These are phyloP conservation scores for Haplosporangium sp. DNA, from an alignment of 371 early-diverging fungal species.

Conservation along the genomic window DNA sequence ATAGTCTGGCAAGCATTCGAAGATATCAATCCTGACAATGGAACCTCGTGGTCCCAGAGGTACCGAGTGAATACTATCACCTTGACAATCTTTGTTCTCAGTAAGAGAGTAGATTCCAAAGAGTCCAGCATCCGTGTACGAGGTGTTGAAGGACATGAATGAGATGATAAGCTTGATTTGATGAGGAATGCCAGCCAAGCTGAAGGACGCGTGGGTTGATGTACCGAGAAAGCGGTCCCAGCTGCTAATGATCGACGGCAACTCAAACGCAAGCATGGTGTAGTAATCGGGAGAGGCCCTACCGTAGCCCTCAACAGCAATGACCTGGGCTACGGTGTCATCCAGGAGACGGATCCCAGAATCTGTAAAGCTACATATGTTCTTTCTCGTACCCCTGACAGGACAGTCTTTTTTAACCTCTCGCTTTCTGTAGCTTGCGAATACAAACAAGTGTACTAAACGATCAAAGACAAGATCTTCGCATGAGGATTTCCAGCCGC, in stretches of 20 bases:
- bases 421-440: no score
- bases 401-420: no score
- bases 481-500: no score
- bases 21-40: constrained; percentile 92
- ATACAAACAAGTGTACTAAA: no score
- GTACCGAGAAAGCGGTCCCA: constrained; percentile 96
- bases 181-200: constrained; percentile 85
- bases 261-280: constrained; percentile 91
- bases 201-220: constrained; percentile 84
- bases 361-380: constrained; percentile 74
- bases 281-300: constrained; percentile 97
- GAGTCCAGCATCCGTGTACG: constrained; percentile 97
- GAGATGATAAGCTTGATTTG: constrained; percentile 93
- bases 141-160: constrained; percentile 98
- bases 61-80: constrained; percentile 91
- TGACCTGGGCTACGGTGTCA: constrained; percentile 85
- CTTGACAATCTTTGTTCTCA: constrained; percentile 84
- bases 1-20: constrained; percentile 92
- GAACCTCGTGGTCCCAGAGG: constrained; percentile 90
- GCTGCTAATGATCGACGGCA: constrained; percentile 94
- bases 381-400: no score
- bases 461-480: no score
- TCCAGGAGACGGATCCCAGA: constrained; percentile 90
- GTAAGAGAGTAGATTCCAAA: constrained; percentile 95
- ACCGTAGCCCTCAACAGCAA: constrained; percentile 96